Percentiles rank a stretch among this genome's conserved stretches.
phyloP scores from a whole-genome alignment of 495 filamentous ascomycete genomes.

The Daldinia decipiens region DNA sequence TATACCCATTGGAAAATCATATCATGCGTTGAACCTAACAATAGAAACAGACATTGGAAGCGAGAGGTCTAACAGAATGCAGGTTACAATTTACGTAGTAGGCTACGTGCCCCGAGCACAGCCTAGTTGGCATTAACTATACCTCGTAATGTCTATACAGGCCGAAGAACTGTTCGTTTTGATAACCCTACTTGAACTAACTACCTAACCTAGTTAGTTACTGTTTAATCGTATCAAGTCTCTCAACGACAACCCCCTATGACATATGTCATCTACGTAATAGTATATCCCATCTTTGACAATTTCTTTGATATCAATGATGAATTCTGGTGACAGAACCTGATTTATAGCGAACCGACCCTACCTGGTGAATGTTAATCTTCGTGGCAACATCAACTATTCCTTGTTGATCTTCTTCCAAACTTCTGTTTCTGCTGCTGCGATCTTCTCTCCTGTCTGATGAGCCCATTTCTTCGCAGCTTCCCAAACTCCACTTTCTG shows the following conservation, averaged over 20 bases:
- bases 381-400: constrained; percentile 29
- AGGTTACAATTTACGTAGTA: constrained; percentile 1
- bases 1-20: constrained; percentile 41
- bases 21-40: constrained; percentile 32
- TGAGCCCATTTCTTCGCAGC: constrained; percentile 69
- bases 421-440: constrained; percentile 72
- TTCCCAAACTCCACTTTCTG: constrained; percentile 58
- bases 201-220: too few species aligned
- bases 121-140: background rate
- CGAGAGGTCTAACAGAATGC: constrained; percentile 11
- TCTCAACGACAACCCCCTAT: background rate
- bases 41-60: constrained; percentile 27
- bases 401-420: constrained; percentile 74
- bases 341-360: constrained; percentile 10
- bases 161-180: background rate
- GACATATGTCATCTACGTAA: background rate
- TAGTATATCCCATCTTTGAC: background rate
- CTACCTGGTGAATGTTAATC: constrained; percentile 3
- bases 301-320: constrained; percentile 11
- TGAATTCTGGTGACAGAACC: constrained; percentile 8
- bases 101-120: too few species aligned
- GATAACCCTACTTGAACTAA: background rate
- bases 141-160: background rate
- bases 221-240: background rate
- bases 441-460: constrained; percentile 68